A percentile compares a stretch with the other conserved stretches of the same genome.
These are phyloP conservation scores for Primulina tabacum DNA, from an alignment of 257 asterid species.

Conservation along the genomic window DNA sequence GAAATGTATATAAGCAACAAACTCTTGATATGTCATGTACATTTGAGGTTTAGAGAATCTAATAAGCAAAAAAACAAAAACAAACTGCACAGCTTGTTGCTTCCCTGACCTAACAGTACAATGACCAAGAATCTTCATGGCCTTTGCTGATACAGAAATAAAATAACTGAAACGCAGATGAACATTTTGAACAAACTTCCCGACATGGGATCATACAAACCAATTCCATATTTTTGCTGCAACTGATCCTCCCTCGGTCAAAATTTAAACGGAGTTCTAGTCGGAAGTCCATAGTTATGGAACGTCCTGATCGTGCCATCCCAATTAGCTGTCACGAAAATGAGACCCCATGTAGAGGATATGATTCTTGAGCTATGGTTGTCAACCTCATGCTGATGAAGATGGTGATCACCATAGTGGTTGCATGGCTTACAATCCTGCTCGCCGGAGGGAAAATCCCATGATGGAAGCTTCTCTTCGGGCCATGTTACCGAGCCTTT, in stretches of 20 bases:
- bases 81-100: constrained; percentile 21
- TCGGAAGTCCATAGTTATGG: constrained; percentile 73
- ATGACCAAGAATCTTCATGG: background rate
- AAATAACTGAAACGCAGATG: background rate
- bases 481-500: constrained; percentile 74
- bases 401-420: constrained; percentile 10
- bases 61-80: background rate
- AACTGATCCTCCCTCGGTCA: background rate
- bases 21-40: constrained; percentile 20
- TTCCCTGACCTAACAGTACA: background rate
- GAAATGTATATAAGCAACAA: too few species aligned
- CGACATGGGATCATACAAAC: background rate
- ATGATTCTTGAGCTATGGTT: constrained; percentile 7
- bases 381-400: constrained; percentile 22
- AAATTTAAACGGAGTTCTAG: constrained; percentile 14
- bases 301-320: constrained; percentile 77
- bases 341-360: constrained; percentile 62
- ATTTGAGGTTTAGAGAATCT: constrained; percentile 3
- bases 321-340: constrained; percentile 56
- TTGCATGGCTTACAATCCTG: constrained; percentile 5
- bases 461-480: constrained; percentile 69
- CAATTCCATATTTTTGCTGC: background rate
- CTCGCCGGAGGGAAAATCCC: constrained; percentile 27
- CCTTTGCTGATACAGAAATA: background rate
- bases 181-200: background rate